Base-by-base conservation (phyloP, 768 basidiomycete genomes). In the Trametes maxima region DNA sequence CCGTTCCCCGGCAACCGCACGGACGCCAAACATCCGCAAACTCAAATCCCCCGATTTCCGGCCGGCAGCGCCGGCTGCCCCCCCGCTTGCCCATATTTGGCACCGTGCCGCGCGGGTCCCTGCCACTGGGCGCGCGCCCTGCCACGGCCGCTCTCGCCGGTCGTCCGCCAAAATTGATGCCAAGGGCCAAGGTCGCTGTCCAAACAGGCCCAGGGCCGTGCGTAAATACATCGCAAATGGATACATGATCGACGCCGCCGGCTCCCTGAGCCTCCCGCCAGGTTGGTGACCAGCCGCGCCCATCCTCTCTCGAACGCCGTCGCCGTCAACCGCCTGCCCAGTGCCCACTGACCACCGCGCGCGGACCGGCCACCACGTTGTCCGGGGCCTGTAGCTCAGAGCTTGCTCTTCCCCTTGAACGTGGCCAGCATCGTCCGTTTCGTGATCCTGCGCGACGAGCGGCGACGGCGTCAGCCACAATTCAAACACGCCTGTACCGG, bases 351-450 rank as follows among this genome's bases (percentile, higher is more conserved):
- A n/a, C n/a, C 36, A 21, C 22, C 21, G 19, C 50, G 35, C 19
- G 24, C 19, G 12, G 3, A 3, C 12, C 46, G 46, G 17, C 47
- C 28, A 33, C 10, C 10, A 12, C 44, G 21, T 22, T 35, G 33
- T 17, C 4, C 49, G 28, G 28, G n/a, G 35, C 37, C 49, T 16
- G 17, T 21, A n/a, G n/a, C 35, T 65, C 59, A 74, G 46, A 85
- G 70, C 74, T 82, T 84, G 55, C 77, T 75, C 73, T 84, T 82
- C 44, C 82, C 83, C 70, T 80, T 83, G 79, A 82, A 87, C 39
- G 76, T 77, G 39, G 87, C 87, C 25, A 89, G 76, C 75, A 78
- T 82, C 45, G 85, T 87, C 68, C 87, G 79, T 77, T 89, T 89
- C 62, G 82, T 82, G 54, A 88, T 87, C 57, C 87, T 88, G 69